Percentiles rank a stretch among this genome's conserved stretches.
These are phyloP conservation scores for Moesziomyces antarcticus DNA, from an alignment of 1,284 basidiomycete species.

Conservation along the genomic window DNA sequence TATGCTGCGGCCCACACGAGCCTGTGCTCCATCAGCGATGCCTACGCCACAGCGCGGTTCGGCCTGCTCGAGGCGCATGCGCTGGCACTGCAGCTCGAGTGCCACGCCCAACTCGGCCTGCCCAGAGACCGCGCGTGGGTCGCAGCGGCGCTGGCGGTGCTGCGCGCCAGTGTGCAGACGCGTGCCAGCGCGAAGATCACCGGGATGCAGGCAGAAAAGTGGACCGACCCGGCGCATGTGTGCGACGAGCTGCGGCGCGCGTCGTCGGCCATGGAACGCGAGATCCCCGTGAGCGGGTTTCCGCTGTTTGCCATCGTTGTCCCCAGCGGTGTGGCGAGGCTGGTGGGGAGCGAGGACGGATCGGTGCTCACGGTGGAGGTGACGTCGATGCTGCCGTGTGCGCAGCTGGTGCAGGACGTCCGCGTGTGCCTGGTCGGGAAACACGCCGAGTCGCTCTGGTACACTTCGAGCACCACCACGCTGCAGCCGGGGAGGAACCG, in stretches of 20 bases:
- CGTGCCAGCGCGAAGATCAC: background rate
- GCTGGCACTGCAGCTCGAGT: slow-evolving; percentile 77
- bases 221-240: slow-evolving; percentile 30
- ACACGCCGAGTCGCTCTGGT: slow-evolving; percentile 54
- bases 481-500: slow-evolving; percentile 44
- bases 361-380: slow-evolving; percentile 44
- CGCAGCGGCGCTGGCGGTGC: slow-evolving; percentile 69
- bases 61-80: slow-evolving; percentile 79
- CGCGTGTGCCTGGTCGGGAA: slow-evolving; percentile 52
- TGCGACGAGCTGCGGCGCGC: slow-evolving; percentile 42
- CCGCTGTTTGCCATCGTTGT: slow-evolving; percentile 38
- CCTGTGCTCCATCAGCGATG: slow-evolving; percentile 25
- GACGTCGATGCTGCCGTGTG: slow-evolving; percentile 26
- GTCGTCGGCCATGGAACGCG: slow-evolving; percentile 31
- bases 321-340: slow-evolving; percentile 5
- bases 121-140: slow-evolving; percentile 79
- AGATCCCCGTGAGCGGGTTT: slow-evolving; percentile 52
- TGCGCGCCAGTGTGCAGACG: slow-evolving; percentile 14
- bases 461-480: slow-evolving; percentile 33
- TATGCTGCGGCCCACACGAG: slow-evolving; percentile 26
- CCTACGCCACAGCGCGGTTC: slow-evolving; percentile 76
- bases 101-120: slow-evolving; percentile 73
- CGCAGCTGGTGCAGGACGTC: slow-evolving; percentile 56
- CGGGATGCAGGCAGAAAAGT: slow-evolving; percentile 14
- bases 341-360: slow-evolving; percentile 50